Evolutionary conservation across 768 basidiomycete genomes (phyloP).

Genomic region (Artomyces pyxidatus): DNA sequence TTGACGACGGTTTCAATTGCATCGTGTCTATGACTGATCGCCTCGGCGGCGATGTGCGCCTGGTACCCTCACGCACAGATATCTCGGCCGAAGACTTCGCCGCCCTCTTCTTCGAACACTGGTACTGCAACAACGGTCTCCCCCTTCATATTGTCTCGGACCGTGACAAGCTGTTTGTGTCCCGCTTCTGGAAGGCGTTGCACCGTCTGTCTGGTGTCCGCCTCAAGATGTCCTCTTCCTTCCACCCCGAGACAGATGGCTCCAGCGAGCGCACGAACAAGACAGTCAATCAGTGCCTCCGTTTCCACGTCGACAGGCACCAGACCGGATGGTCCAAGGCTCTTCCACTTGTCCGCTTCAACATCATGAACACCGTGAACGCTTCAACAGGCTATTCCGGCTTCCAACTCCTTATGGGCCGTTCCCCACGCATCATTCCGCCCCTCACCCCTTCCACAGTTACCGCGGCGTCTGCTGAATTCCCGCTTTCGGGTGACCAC

Average conservation of each 20-base stretch:
- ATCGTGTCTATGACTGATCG: conserved; percentile 21
- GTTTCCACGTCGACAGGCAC: conserved; percentile 17
- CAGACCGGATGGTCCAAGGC: conserved; percentile 15
- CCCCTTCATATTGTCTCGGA: no score
- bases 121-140: conserved; percentile 25
- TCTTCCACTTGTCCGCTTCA: conserved; percentile 18
- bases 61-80: conserved; percentile 7
- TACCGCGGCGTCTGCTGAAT: no score
- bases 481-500: neutral
- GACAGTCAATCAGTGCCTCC: conserved; percentile 19
- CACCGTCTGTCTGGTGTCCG: conserved; percentile 20
- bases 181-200: conserved; percentile 27
- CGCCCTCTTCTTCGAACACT: conserved; percentile 19
- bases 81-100: conserved; percentile 17
- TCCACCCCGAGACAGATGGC: conserved; percentile 32
- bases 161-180: no score
- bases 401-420: conserved; percentile 17
- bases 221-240: conserved; percentile 26
- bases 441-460: no score
- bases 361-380: conserved; percentile 20
- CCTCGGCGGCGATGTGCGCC: conserved; percentile 9
- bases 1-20: conserved; percentile 18
- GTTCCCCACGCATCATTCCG: conserved; percentile 15
- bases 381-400: conserved; percentile 18
- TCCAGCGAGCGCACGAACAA: conserved; percentile 23